A percentile compares a stretch with the other conserved stretches of the same genome.
phyloP scores from a whole-genome alignment of 495 filamentous ascomycete species.

The Penicillium ochrochloron region DNA sequence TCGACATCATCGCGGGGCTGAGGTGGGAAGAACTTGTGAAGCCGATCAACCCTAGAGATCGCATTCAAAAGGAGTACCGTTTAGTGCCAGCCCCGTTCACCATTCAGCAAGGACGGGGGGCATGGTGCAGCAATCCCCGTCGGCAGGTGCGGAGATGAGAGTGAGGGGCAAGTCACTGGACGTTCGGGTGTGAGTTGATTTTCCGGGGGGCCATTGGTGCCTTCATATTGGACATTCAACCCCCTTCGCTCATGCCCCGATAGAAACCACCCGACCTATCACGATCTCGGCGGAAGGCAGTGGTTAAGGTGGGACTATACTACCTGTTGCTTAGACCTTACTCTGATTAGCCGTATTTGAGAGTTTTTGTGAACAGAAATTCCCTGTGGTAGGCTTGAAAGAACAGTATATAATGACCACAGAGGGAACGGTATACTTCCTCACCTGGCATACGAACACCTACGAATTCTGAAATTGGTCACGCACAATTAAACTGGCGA shows the following conservation, averaged over 20 bases:
- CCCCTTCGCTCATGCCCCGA: background rate
- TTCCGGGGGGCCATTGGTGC: conserved; percentile 22
- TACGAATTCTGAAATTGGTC: no score
- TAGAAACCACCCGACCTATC: background rate
- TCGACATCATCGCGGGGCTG: conserved; percentile 43
- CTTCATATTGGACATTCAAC: conserved; percentile 5
- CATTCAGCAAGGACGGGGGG: conserved; percentile 16
- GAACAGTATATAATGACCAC: background rate
- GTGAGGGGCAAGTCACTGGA: conserved; percentile 31
- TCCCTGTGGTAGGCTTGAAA: background rate
- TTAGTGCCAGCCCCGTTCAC: conserved; percentile 15
- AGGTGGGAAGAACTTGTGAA: conserved; percentile 26
- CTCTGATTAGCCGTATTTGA: background rate
- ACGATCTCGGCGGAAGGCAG: background rate
- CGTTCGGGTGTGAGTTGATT: conserved; percentile 17
- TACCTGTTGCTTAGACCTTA: background rate
- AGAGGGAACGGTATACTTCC: background rate
- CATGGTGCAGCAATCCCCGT: conserved; percentile 17
- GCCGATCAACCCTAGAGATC: conserved; percentile 21
- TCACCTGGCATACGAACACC: no score
- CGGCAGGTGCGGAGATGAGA: conserved; percentile 27
- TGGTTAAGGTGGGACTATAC: background rate
- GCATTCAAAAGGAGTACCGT: conserved; percentile 12
- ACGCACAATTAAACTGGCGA: no score
- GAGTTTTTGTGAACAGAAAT: background rate